Conservation (phyloP, 106 monocot genomes). For the Phalaenopsis aphrodite region DNA sequence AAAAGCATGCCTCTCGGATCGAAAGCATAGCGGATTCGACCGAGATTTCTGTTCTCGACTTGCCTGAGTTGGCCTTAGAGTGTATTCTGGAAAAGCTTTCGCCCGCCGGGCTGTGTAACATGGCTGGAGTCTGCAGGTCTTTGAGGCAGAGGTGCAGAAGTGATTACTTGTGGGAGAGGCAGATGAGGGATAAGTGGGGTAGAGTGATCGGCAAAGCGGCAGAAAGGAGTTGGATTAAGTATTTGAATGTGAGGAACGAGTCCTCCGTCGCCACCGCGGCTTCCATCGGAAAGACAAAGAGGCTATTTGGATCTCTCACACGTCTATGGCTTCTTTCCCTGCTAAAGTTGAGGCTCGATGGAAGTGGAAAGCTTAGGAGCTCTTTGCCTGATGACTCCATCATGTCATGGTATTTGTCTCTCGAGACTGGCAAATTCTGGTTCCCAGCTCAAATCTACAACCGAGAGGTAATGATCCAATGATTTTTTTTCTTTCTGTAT, state of each 20-base stretch:
- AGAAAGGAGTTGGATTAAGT: constrained; percentile 39
- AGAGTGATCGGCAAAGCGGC: constrained; percentile 38
- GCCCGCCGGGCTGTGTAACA: constrained; percentile 39
- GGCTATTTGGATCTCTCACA: constrained; percentile 28
- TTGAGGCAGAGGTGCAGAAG: constrained; percentile 52
- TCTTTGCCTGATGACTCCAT: constrained; percentile 27
- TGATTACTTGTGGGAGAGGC: constrained; percentile 67
- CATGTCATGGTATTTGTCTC: constrained; percentile 55
- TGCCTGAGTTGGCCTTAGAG: constrained; percentile 79
- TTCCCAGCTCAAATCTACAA: constrained; percentile 91
- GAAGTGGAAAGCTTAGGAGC: neutral
- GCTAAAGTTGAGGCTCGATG: constrained; percentile 28
- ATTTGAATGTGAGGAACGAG: constrained; percentile 9
- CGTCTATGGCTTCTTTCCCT: constrained; percentile 45
- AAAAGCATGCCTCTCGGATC: constrained; percentile 11
- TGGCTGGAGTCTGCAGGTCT: constrained; percentile 55
- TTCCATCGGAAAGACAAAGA: neutral
- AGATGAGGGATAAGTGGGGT: constrained; percentile 76
- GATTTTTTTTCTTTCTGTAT: neutral
- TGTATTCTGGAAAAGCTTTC: constrained; percentile 56
- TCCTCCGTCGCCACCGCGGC: neutral
- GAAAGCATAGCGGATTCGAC: constrained; percentile 7
- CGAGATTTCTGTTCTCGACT: constrained; percentile 44
- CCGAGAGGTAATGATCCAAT: constrained; percentile 48
- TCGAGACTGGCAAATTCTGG: constrained; percentile 75